Evolutionary conservation across 495 filamentous ascomycete genomes (phyloP), one percentile per base, ranked within the genome.

Genomic region (Podospora bellae-mahoneyi): DNA sequence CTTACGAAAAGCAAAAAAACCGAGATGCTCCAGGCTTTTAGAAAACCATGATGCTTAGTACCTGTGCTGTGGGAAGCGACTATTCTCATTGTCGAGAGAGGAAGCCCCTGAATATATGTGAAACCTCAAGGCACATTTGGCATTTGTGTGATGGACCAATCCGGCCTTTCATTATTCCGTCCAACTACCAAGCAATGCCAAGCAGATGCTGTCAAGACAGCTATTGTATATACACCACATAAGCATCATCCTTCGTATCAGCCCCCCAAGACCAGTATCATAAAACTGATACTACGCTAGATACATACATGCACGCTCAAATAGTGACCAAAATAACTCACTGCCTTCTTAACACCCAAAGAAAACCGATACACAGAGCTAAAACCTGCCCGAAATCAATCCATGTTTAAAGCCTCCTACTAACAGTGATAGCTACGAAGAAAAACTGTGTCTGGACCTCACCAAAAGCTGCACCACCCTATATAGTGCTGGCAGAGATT

Each of bases 401-500:
- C 2, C 3, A 48, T 48, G 39, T 16, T 48, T 48, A 16, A 48
- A 48, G 6, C 39, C 15, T 2, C 9, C 2, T 1, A 48, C 39
- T 10, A 1, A 16, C 9, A 16, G 13, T 48, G 39, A 5, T 13
- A 16, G 34, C 39, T 10, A 10, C 39, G 13, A 48, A 10, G 0
- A 48, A 6, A 6, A 10, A 48, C 39, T 10, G 39, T 48, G 5
- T 18, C 39, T 48, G 13, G 13, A 58, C 55, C 19, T 71, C 66
- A 96, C 91, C 92, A 94, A 84, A 94, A 96, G 79, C 91, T 93
- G 78, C 92, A 96, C 92, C 93, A 96, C 64, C 94, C 95, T 68
- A 98, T 97, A 78, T 97, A 99, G 81, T 98, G 95, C 81, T 97
- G 95, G 75, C 96, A 98, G 66, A 99, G 84, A 80, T 98, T 98